Evolutionary conservation across 305 asterid genomes (phyloP), one percentile per base, ranked within the genome.

Genomic region (Plantago coronopus): DNA sequence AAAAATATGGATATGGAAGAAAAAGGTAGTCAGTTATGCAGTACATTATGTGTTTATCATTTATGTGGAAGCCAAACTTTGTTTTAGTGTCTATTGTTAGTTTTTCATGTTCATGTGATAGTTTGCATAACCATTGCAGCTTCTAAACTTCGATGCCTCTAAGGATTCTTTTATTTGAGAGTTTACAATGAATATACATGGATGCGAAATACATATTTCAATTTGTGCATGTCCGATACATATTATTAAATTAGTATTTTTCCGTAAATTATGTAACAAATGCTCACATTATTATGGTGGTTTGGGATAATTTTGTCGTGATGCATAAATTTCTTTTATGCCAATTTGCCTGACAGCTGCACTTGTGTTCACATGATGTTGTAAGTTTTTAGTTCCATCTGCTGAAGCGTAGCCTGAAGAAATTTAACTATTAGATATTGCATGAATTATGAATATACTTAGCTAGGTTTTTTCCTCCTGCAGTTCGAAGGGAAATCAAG

Each of bases 1-100:
- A 88, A 89, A 81, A 84, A 79, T 42, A 81, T 88, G 98, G 94
- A 91, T 44, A 91, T 91, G 96, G 98, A 91, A 62, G 98, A 88
- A 64, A 88, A 91, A 82, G 98, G 98, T 91, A 45, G 82, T 46
- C 58, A 19, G 59, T 21, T 44, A 49, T 54, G 51, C 63, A 55
- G 9, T 34, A 27, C n/a, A n/a, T n/a, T 38, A 42, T 67, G 54
- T 19, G 22, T 47, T 15, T n/a, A n/a, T 5, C n/a, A 17, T 45
- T 0, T 47, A 47, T 1, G 46, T 50, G 62, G 48, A 69, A 45
- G 53, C 29, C 31, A 4, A 9, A 17, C 3, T 14, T 6, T 48
- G 18, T 5, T 19, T 20, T 49, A 20, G 4, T 49, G 21, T 49
- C 37, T 21, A 21, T 50, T 21, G 25, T 19, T 48, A 19, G 9